phyloP scores from a whole-genome alignment of 2,329 filamentous ascomycete genomes.

The Lasiodiplodia gonubiensis region DNA sequence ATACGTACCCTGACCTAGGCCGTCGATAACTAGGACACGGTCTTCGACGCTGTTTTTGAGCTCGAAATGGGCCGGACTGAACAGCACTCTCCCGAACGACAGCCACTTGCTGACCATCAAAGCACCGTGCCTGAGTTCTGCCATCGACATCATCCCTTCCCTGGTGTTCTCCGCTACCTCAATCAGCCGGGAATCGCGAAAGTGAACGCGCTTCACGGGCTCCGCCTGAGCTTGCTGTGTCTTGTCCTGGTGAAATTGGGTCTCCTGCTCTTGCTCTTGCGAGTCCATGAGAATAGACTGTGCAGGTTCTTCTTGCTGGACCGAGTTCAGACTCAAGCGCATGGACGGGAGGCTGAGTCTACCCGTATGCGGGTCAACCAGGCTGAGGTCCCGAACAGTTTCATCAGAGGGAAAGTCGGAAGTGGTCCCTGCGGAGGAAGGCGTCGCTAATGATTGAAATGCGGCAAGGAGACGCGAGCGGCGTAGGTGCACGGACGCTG shows the following conservation, averaged over 20 bases:
- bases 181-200: constrained; percentile 65
- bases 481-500: constrained; percentile 49
- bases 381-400: not conserved
- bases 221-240: not conserved
- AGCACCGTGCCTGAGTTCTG: constrained; percentile 78
- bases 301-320: constrained; percentile 34
- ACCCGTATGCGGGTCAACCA: constrained; percentile 17
- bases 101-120: constrained; percentile 90
- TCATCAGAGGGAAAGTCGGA: constrained; percentile 12
- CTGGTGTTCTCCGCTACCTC: constrained; percentile 47
- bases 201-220: constrained; percentile 30
- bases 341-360: constrained; percentile 28
- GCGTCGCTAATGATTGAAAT: constrained; percentile 44
- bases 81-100: constrained; percentile 81
- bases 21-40: constrained; percentile 78
- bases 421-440: constrained; percentile 33
- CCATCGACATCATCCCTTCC: constrained; percentile 58
- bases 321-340: constrained; percentile 20
- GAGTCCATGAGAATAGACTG: constrained; percentile 45
- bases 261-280: not conserved
- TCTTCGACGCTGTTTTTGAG: constrained; percentile 64
- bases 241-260: not conserved
- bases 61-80: constrained; percentile 78
- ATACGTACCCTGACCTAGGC: constrained; percentile 69
- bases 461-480: constrained; percentile 59